Evolutionary conservation across 768 basidiomycete species (phyloP).

Genomic region (Podaxis mareebaensis): DNA sequence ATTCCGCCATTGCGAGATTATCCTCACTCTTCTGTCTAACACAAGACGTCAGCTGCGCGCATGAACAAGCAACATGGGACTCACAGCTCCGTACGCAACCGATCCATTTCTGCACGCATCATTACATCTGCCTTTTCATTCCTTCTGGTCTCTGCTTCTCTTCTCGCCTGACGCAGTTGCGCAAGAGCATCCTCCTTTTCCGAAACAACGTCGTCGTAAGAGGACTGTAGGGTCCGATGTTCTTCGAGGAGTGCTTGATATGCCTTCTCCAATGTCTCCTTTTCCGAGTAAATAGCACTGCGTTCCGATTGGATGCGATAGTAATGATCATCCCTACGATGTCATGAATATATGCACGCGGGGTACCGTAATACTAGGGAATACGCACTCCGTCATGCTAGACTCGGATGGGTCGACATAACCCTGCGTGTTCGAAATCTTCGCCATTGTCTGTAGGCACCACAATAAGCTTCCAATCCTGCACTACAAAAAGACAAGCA

Average conservation of each 20-base stretch:
- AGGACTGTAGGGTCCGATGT: slow-evolving; percentile 71
- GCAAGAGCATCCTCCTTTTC: slow-evolving; percentile 78
- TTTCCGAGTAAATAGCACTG: slow-evolving; percentile 76
- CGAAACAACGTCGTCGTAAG: slow-evolving; percentile 70
- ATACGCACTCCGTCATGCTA: slow-evolving; percentile 77
- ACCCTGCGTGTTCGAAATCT: slow-evolving; percentile 55
- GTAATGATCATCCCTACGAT: slow-evolving; percentile 82
- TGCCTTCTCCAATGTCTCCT: slow-evolving; percentile 82
- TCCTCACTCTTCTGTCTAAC: slow-evolving; percentile 93
- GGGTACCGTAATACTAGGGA: slow-evolving; percentile 8
- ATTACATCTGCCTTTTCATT: slow-evolving; percentile 76
- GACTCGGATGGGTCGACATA: slow-evolving; percentile 52
- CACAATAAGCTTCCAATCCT: neutral
- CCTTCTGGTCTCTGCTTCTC: slow-evolving; percentile 59
- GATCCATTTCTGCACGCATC: slow-evolving; percentile 79
- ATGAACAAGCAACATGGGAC: slow-evolving; percentile 31
- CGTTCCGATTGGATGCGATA: slow-evolving; percentile 82
- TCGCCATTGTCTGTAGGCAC: slow-evolving; percentile 66
- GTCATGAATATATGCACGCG: slow-evolving; percentile 15
- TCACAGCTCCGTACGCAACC: slow-evolving; percentile 82
- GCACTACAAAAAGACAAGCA: neutral
- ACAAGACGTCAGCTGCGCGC: slow-evolving; percentile 18
- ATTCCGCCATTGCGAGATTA: slow-evolving; percentile 78
- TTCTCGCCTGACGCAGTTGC: slow-evolving; percentile 59
- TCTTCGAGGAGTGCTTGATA: slow-evolving; percentile 78